phyloP scores from a whole-genome alignment of 2,329 filamentous ascomycete species.

The Zasmidium citrigriseum region DNA sequence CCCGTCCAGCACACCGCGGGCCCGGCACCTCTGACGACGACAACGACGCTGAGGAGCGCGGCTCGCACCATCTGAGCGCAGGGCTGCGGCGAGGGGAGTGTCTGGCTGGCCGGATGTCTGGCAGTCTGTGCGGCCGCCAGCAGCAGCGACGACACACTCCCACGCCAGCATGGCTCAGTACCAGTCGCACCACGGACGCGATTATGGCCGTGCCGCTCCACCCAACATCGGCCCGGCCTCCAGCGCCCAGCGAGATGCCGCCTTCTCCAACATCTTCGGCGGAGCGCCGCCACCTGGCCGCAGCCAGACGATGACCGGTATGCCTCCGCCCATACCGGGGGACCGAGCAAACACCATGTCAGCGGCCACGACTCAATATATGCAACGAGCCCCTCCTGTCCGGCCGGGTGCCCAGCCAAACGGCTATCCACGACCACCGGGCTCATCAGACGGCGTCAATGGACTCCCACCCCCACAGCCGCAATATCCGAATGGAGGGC shows the following conservation, averaged over 20 bases:
- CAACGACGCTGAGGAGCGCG: conserved; percentile 3
- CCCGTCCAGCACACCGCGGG: not conserved
- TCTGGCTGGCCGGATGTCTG: conserved; percentile 22
- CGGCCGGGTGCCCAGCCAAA: conserved; percentile 42
- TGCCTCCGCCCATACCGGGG: conserved; percentile 60
- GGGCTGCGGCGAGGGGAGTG: not conserved
- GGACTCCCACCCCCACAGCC: conserved; percentile 32
- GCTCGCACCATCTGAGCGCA: not conserved
- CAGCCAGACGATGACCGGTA: conserved; percentile 92
- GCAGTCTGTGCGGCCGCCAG: conserved; percentile 17
- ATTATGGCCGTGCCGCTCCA: conserved; percentile 44
- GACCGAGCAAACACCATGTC: conserved; percentile 75
- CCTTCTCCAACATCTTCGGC: conserved; percentile 95
- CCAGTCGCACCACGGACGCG: conserved; percentile 62
- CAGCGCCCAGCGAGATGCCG: conserved; percentile 78
- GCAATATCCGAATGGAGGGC: conserved; percentile 34
- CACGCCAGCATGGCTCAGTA: conserved; percentile 61
- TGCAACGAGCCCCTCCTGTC: conserved; percentile 63
- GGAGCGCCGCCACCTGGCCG: conserved; percentile 74
- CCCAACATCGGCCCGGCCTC: conserved; percentile 55
- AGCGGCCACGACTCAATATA: conserved; percentile 47
- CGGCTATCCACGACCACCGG: conserved; percentile 39
- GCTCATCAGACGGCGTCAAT: conserved; percentile 29
- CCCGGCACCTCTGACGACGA: too few relatives aligned
- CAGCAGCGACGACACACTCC: conserved; percentile 8